Conservation (phyloP, 2,329 filamentous ascomycete species). For the Nakataea oryzae region DNA sequence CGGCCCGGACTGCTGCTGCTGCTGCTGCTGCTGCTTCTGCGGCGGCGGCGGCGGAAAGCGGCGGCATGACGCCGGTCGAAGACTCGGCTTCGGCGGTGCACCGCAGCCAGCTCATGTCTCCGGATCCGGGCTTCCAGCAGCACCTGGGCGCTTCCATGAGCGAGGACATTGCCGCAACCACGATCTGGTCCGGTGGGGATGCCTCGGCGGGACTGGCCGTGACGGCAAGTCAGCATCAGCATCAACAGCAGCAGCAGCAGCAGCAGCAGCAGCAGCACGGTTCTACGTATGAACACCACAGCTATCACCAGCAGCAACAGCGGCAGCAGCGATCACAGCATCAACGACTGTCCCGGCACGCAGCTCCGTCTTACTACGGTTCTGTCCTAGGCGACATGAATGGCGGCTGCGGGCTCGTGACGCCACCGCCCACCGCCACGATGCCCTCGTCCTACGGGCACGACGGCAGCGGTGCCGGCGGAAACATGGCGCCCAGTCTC, state of each 20-base stretch:
- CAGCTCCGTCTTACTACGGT: not conserved
- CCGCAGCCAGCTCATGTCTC: slow-evolving; percentile 41
- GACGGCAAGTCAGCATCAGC: too few relatives aligned
- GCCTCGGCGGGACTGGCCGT: not conserved
- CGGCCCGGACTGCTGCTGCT: slow-evolving; percentile 4
- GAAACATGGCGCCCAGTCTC: slow-evolving; percentile 11
- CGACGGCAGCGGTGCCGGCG: too few relatives aligned
- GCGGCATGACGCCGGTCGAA: slow-evolving; percentile 4
- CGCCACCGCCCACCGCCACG: not conserved
- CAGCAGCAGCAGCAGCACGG: slow-evolving; percentile 8
- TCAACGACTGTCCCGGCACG: not conserved
- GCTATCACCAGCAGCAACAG: slow-evolving; percentile 6
- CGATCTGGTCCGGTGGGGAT: slow-evolving; percentile 15
- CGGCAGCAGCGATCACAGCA: not conserved
- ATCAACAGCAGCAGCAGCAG: slow-evolving; percentile 5
- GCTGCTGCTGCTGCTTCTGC: slow-evolving; percentile 2
- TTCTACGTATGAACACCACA: slow-evolving; percentile 1
- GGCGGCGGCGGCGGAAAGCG: slow-evolving; percentile 1
- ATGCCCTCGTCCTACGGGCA: not conserved
- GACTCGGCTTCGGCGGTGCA: slow-evolving; percentile 6
- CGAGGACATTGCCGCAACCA: slow-evolving; percentile 40
- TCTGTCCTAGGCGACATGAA: slow-evolving; percentile 4
- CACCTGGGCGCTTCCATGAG: slow-evolving; percentile 45
- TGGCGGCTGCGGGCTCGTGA: slow-evolving; percentile 1
- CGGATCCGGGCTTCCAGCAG: slow-evolving; percentile 37